Evolutionary conservation across 2,329 filamentous ascomycete species (phyloP).

Genomic region (Penicillium freii): DNA sequence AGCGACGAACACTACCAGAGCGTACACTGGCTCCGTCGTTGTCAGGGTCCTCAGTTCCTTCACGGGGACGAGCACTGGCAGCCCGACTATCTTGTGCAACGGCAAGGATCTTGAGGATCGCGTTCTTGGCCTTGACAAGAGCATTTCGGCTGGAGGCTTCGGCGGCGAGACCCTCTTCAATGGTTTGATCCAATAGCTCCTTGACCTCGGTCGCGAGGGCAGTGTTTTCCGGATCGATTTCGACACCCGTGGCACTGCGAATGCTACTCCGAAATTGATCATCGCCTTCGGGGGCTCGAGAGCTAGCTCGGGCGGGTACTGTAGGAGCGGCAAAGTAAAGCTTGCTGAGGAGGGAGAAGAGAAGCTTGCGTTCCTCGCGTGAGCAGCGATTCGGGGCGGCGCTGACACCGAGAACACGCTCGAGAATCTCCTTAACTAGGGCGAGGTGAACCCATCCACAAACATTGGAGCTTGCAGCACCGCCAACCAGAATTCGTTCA

Average conservation of each 20-base stretch:
- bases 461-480: constrained; percentile 54
- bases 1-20: constrained; percentile 31
- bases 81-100: constrained; percentile 50
- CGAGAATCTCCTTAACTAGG: constrained; percentile 73
- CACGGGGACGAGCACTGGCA: constrained; percentile 33
- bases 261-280: constrained; percentile 56
- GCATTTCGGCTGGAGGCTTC: constrained; percentile 47
- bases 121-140: constrained; percentile 47
- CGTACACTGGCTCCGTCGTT: constrained; percentile 34
- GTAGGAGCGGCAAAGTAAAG: constrained; percentile 70
- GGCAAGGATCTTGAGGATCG: constrained; percentile 42
- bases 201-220: constrained; percentile 54
- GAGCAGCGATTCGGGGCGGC: constrained; percentile 35
- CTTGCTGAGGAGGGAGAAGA: constrained; percentile 77
- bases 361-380: constrained; percentile 78
- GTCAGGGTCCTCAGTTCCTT: constrained; percentile 33
- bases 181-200: constrained; percentile 58
- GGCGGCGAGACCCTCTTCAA: constrained; percentile 46
- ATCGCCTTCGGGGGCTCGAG: constrained; percentile 55
- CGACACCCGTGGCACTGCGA: constrained; percentile 49
- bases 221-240: constrained; percentile 51
- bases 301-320: constrained; percentile 44
- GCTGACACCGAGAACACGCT: constrained; percentile 61
- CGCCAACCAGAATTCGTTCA: constrained; percentile 45
- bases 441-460: constrained; percentile 78